Evolutionary conservation across 352 stramenopile genomes (phyloP).

Genomic region (Globisporangium ultimum): DNA sequence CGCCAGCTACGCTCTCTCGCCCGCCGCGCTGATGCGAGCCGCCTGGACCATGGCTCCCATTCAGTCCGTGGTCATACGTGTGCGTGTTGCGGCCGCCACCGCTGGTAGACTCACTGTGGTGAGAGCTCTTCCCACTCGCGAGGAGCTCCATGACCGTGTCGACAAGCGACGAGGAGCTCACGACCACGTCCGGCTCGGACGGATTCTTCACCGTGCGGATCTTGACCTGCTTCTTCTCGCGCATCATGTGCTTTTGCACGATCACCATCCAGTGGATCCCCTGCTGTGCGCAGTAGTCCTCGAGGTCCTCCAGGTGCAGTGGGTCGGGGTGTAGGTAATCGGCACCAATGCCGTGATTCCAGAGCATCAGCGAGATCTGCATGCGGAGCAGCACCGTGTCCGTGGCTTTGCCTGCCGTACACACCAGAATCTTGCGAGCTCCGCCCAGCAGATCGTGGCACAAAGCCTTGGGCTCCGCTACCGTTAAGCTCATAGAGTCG

Average conservation of each 20-base stretch:
- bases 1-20: conserved; percentile 12
- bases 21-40: conserved; percentile 23
- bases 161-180: conserved; percentile 56
- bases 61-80: conserved; percentile 5
- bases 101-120: conserved; percentile 9
- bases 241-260: conserved; percentile 80
- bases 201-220: conserved; percentile 69
- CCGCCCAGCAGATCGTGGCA: conserved; percentile 33
- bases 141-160: conserved; percentile 64
- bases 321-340: conserved; percentile 84
- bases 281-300: conserved; percentile 78
- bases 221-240: conserved; percentile 84
- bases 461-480: conserved; percentile 34
- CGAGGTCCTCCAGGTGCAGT: conserved; percentile 75
- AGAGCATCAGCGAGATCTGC: conserved; percentile 77
- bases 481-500: conserved; percentile 24
- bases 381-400: conserved; percentile 75
- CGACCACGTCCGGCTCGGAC: conserved; percentile 62
- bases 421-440: conserved; percentile 65
- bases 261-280: conserved; percentile 84
- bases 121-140: conserved; percentile 12
- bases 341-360: conserved; percentile 62
- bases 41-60: conserved; percentile 7
- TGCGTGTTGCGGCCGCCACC: conserved; percentile 4
- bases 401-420: conserved; percentile 65